Base-by-base conservation (phyloP, 1,139 yeast species). In the Saccharomycopsis hybrid region DNA sequence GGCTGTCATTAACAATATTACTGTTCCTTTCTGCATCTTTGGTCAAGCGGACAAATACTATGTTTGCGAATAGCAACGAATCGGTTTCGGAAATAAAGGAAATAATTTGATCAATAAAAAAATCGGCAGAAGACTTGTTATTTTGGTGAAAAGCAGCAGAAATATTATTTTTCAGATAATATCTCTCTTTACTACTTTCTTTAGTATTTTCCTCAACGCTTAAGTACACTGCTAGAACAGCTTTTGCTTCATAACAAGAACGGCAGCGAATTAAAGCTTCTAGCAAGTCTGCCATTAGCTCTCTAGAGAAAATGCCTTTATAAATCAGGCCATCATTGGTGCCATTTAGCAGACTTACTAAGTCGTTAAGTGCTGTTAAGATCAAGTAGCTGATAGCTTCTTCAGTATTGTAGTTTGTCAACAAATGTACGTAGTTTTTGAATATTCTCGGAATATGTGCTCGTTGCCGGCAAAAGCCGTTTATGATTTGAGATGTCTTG, bases 61-160 rank as follows among this genome's bases (percentile, higher is more conserved):
- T 30, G 32, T 27, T 31, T 9, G 36, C 33, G 9, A 31, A 33
- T 5, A 32, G 30, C 18, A 28, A 27, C 9, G 18, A 18, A 28
- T 44, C 29, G n/a, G 30, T 28, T 32, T 27, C 7, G 25, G 44
- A 41, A 3, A 46, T 5, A 33, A 48, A 35, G 9, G 13, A 24
- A 9, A 44, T 18, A 7, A 48, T 30, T 4, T 44, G 32, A 28
- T 48, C 48, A n/a, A 41, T 36, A 28, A 29, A 41, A 4, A 7
- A 2, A n/a, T 48, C 51, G 13, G 36, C 18, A 7, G 33, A 30
- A 5, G 40, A 30, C 8, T 13, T 28, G 43, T 32, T 35, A 38
- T 41, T 29, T 25, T 38, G 44, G 36, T 43, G 35, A 4, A 40
- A 2, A n/a, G 44, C 43, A 24, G 43, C 30, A 3, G 18, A 25